Conservation (phyloP, 352 stramenopile genomes). For the Globisporangium yorkense region DNA sequence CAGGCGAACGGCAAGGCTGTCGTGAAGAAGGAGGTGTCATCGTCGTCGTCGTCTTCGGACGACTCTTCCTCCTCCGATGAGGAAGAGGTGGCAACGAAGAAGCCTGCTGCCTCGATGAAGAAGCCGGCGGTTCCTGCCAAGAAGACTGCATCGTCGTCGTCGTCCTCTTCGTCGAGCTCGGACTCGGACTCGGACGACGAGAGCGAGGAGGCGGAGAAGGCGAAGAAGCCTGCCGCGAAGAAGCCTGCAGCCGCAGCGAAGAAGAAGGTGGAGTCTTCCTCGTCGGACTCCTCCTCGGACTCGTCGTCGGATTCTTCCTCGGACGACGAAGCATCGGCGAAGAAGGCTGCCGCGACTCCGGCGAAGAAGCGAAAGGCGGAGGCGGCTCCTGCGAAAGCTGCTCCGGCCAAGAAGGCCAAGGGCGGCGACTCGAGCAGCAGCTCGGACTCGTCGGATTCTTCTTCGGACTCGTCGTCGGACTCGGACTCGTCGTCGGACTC, state of each 20-base stretch:
- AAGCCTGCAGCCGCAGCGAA: conserved; percentile 8
- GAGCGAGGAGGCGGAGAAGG: conserved; percentile 31
- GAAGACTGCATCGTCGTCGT: conserved; percentile 15
- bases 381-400: conserved; percentile 11
- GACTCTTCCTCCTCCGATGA: conserved; percentile 28
- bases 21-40: conserved; percentile 23
- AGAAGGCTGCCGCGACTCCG: conserved; percentile 26
- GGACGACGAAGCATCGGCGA: conserved; percentile 18
- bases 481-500: conserved; percentile 27
- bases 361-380: conserved; percentile 55
- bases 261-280: conserved; percentile 19
- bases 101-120: conserved; percentile 17
- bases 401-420: conserved; percentile 32
- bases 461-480: conserved; percentile 45
- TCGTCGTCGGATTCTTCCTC: conserved; percentile 29
- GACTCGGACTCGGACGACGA: conserved; percentile 48
- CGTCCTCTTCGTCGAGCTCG: conserved; percentile 24
- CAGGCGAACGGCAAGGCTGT: conserved; percentile 15
- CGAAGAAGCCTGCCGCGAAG: conserved; percentile 1
- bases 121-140: conserved; percentile 15
- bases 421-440: conserved; percentile 30
- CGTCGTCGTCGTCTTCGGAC: conserved; percentile 10
- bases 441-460: conserved; percentile 28
- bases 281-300: conserved; percentile 27
- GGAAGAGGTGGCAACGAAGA: conserved; percentile 20